Conservation (phyloP, 2,329 filamentous ascomycete species). For the Penicillium sp. region DNA sequence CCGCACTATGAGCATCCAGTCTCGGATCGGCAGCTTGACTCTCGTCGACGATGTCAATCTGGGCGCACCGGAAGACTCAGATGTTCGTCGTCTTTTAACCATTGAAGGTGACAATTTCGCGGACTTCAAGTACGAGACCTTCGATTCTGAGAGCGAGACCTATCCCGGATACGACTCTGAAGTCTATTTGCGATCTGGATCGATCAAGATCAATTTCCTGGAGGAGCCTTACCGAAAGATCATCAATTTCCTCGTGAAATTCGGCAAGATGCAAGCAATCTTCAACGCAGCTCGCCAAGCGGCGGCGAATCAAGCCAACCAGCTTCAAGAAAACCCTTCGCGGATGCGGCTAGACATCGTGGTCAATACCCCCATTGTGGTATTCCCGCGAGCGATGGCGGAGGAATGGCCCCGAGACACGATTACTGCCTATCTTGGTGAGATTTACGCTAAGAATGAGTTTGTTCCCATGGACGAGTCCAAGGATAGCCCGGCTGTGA, state of each 20-base stretch:
- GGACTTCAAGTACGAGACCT: slow-evolving; percentile 96
- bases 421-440: slow-evolving; percentile 87
- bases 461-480: slow-evolving; percentile 81
- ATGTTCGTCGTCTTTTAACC: slow-evolving; percentile 78
- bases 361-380: slow-evolving; percentile 90
- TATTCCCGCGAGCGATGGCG: slow-evolving; percentile 76
- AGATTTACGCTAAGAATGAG: slow-evolving; percentile 94
- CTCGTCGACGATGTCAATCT: slow-evolving; percentile 91
- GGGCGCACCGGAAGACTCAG: slow-evolving; percentile 74
- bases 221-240: slow-evolving; percentile 98
- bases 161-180: slow-evolving; percentile 96
- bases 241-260: slow-evolving; percentile 95
- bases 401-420: slow-evolving; percentile 70
- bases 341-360: slow-evolving; percentile 92
- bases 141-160: slow-evolving; percentile 66
- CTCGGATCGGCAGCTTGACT: slow-evolving; percentile 78
- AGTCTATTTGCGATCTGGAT: slow-evolving; percentile 83
- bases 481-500: slow-evolving; percentile 67
- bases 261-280: slow-evolving; percentile 98
- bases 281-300: slow-evolving; percentile 96
- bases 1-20: slow-evolving; percentile 79
- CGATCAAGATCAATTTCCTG: slow-evolving; percentile 92
- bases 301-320: slow-evolving; percentile 85
- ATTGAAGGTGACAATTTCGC: slow-evolving; percentile 94
- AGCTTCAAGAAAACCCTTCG: slow-evolving; percentile 83